Conservation (phyloP, 257 asterid genomes). For the Verbena officinalis region DNA sequence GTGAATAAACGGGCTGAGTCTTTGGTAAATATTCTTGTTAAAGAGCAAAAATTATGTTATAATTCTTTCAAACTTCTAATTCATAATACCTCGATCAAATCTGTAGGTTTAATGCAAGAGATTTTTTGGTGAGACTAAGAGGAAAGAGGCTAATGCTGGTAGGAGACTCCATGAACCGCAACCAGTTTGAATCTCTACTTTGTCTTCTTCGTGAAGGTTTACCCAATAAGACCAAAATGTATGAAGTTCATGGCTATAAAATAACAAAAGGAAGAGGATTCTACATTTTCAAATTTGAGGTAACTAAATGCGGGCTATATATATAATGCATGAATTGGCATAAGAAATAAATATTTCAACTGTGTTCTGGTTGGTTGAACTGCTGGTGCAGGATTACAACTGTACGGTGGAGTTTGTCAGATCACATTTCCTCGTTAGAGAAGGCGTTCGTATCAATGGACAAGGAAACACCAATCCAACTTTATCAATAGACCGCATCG, state of each 20-base stretch:
- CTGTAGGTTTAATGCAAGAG: slow-evolving; percentile 81
- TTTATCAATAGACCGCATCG: slow-evolving; percentile 81
- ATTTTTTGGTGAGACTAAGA: slow-evolving; percentile 82
- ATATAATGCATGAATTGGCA: not conserved
- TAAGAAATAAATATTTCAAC: not conserved
- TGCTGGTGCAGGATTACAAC: slow-evolving; percentile 70
- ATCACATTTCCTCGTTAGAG: slow-evolving; percentile 92
- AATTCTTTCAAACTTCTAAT: too few relatives aligned
- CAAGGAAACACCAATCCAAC: slow-evolving; percentile 91
- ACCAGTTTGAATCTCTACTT: slow-evolving; percentile 92
- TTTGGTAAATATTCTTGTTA: not conserved
- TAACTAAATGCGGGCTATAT: slow-evolving; percentile 29
- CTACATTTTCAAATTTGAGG: slow-evolving; percentile 88
- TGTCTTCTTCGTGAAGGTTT: slow-evolving; percentile 85
- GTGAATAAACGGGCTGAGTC: too few relatives aligned
- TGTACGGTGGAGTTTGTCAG: slow-evolving; percentile 85
- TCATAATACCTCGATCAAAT: too few relatives aligned
- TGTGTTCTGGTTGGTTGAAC: not conserved
- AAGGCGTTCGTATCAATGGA: slow-evolving; percentile 77
- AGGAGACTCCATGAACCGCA: slow-evolving; percentile 98
- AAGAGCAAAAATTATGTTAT: too few relatives aligned
- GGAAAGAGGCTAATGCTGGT: slow-evolving; percentile 91
- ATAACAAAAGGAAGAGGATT: slow-evolving; percentile 95
- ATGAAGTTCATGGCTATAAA: slow-evolving; percentile 80
- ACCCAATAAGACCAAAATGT: slow-evolving; percentile 79